Conservation (phyloP, 805 yeast species). For the Citeromyces nyonsensis region DNA sequence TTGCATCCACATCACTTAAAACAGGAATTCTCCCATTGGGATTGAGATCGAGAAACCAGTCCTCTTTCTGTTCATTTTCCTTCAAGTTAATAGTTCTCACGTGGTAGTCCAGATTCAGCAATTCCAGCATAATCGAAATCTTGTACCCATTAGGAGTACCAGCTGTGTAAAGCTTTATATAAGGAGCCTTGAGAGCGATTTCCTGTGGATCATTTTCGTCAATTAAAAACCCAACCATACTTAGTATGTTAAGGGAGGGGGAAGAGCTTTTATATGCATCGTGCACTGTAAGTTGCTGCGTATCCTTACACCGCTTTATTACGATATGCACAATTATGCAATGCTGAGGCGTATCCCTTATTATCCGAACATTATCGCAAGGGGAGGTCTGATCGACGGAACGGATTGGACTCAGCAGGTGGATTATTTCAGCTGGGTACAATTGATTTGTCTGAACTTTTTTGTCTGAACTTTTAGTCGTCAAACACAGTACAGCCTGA, state of each 20-base stretch:
- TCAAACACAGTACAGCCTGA: too few relatives aligned
- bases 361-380: too few relatives aligned
- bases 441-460: too few relatives aligned
- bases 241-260: neutral
- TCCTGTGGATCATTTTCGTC: slow-evolving; percentile 18
- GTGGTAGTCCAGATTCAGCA: slow-evolving; percentile 24
- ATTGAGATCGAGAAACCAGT: slow-evolving; percentile 38
- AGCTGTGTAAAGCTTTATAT: slow-evolving; percentile 23
- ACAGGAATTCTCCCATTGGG: slow-evolving; percentile 56
- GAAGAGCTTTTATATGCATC: neutral
- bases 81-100: slow-evolving; percentile 22
- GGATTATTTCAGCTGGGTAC: too few relatives aligned
- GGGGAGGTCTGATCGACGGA: too few relatives aligned
- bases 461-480: too few relatives aligned
- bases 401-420: too few relatives aligned
- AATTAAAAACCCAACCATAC: slow-evolving; percentile 15
- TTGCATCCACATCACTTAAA: slow-evolving; percentile 19
- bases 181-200: slow-evolving; percentile 19
- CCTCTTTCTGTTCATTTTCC: slow-evolving; percentile 32
- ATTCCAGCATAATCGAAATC: slow-evolving; percentile 21
- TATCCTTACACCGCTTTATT: too few relatives aligned
- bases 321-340: too few relatives aligned
- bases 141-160: slow-evolving; percentile 31
- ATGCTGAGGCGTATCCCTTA: too few relatives aligned
- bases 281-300: too few relatives aligned